Base-by-base conservation (phyloP, 352 stramenopile species). In the Phytophthora uliginosa region DNA sequence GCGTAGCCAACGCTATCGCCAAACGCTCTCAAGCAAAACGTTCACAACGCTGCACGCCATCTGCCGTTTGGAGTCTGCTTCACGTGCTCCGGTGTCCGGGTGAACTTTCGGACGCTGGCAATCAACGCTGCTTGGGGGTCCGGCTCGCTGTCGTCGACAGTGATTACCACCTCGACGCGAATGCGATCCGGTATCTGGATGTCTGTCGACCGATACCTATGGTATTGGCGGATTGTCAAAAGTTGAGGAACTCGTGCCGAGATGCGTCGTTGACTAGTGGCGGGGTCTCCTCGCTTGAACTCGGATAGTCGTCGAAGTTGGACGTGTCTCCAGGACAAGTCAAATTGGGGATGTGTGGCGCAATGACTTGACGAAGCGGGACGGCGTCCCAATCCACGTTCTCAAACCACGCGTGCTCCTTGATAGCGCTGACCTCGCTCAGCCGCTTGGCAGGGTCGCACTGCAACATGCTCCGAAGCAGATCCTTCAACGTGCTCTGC, bases 251-350 rank as follows among this genome's bases (percentile, higher is more conserved):
- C 48, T 88, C 81, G 17, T 76, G 72, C 4, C 69, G 63, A 51
- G 70, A 77, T 8, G 62, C 74, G 15, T 78, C 59, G 63, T 59
- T 78, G 52, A 71, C 64, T 0, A 74, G 68, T 7, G 71, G 81
- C 40, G 69, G 79, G 3, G 76, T 82, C 65, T 86, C 79, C 63
- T 85, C 76, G n/a, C 66, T 74, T 26, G 81, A 86, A 57, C 84
- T 86, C 24, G 81, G 81, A 58, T 91, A 91, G 54, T 88, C 81
- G 57, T 93, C 85, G 71, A 95, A 95, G 60, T 89, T 82, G 57
- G 76, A 68, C 28, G 71, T 78, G 54, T 95, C 88, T 4, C 88
- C 88, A 8, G 78, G 73, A 7, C 66, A 57, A 4, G 55, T 56
- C 6, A 96, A 20, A 13, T 20, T 31, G 1, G 88, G 89, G 6